Base-by-base conservation (phyloP, 805 yeast genomes). In the Soucietia sequanensis region DNA sequence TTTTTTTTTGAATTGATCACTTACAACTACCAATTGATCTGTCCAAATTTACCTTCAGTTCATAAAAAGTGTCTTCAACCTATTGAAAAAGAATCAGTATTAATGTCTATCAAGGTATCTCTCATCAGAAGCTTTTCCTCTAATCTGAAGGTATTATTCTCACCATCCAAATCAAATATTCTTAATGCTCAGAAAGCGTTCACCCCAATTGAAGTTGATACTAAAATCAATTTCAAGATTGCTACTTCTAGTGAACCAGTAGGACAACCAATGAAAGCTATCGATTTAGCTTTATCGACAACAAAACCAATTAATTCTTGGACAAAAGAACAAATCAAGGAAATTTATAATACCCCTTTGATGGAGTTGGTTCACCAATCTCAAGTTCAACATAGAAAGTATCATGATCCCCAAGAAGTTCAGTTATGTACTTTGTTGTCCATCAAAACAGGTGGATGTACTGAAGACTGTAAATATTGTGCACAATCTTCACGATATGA, bases 401-500 rank as follows among this genome's bases (percentile, higher is more conserved):
- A 70, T 59, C 88, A 84, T 50, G 78, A 83, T 42, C 86, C 89
- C 1, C 48, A 66, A 0, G 79, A 82, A 50, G 81, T 84, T 17
- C 93, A 85, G 52, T 65, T 85, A 33, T 84, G 93, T 59, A 82
- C 91, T 2, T 65, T 84, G 45, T 68, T 84, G 63, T 79, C 78
- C 40, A 83, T 84, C 54, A 84, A 84, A 51, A 73, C 84, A 2
- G 93, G 93, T 34, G 91, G 93, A 1, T 84, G 93, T 52, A 68
- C 87, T 2, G 93, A 84, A 48, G 90, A 84, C 54, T 84, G 93
- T 54, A 80, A 78, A 48, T 84, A 84, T 58, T 84, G 93, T 60
- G 79, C 93, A 1, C 93, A 84, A 50, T 81, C 90, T 1, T 65
- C 78, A 5, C 63, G 84, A 21, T 74, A 84, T 54, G 68, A 74